A percentile compares a stretch with the other conserved stretches of the same genome.
Conservation (phyloP, 2,329 filamentous ascomycete species). For the Aureobasidium sp. region DNA sequence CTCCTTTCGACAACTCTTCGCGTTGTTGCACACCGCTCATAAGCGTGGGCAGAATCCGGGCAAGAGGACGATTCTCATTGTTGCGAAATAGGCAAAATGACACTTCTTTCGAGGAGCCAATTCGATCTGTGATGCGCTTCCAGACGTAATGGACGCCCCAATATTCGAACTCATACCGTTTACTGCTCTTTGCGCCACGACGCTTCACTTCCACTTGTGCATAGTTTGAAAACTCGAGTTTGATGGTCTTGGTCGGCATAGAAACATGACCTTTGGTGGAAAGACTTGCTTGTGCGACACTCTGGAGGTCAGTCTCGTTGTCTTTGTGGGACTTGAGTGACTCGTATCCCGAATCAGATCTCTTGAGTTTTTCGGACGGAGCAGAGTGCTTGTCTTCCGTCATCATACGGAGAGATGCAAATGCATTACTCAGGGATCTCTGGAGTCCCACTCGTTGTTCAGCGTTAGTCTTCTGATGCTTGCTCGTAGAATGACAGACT, state of each 20-base stretch:
- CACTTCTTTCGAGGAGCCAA: slow-evolving; percentile 55
- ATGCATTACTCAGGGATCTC: slow-evolving; percentile 53
- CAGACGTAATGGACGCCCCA: slow-evolving; percentile 84
- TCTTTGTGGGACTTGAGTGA: slow-evolving; percentile 41
- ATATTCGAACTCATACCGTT: slow-evolving; percentile 87
- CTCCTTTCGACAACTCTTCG: slow-evolving; percentile 69
- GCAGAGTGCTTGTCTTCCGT: slow-evolving; percentile 43
- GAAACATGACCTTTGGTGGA: slow-evolving; percentile 33
- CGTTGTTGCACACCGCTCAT: slow-evolving; percentile 62
- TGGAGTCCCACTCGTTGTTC: slow-evolving; percentile 48
- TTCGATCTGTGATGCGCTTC: slow-evolving; percentile 66
- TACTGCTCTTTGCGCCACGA: slow-evolving; percentile 57
- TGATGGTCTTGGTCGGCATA: slow-evolving; percentile 66
- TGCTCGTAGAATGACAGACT: slow-evolving; percentile 76
- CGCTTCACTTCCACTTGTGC: slow-evolving; percentile 79
- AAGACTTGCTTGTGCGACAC: slow-evolving; percentile 30
- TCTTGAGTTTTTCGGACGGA: slow-evolving; percentile 38
- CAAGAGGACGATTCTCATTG: slow-evolving; percentile 58
- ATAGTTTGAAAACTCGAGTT: slow-evolving; percentile 96
- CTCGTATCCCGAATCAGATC: slow-evolving; percentile 54
- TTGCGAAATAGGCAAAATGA: slow-evolving; percentile 75
- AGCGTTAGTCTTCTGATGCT: slow-evolving; percentile 51
- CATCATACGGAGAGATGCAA: slow-evolving; percentile 50
- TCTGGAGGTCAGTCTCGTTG: slow-evolving; percentile 28
- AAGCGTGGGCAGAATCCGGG: slow-evolving; percentile 77